These are phyloP conservation scores for Pseudogymnoascus sp. DNA, from an alignment of 2,329 filamentous ascomycete species.

Conservation along the genomic window DNA sequence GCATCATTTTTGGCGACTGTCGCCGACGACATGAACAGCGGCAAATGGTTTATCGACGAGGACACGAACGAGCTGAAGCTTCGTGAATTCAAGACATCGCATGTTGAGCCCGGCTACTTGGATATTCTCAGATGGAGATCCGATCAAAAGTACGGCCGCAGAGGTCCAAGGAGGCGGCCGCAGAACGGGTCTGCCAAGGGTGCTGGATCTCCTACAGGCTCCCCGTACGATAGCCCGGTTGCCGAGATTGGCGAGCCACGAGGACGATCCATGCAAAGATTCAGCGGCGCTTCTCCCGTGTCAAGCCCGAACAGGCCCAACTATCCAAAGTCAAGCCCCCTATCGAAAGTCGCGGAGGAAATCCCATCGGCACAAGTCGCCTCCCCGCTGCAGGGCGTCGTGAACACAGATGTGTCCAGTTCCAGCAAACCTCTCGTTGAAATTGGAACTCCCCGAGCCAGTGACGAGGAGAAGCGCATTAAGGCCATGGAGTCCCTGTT, in stretches of 20 bases:
- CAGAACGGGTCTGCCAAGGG: slow-evolving; percentile 27
- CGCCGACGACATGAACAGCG: slow-evolving; percentile 83
- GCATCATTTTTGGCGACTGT: slow-evolving; percentile 76
- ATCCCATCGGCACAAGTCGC: slow-evolving; percentile 22
- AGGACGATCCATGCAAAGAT: slow-evolving; percentile 65
- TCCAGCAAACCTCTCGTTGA: slow-evolving; percentile 30
- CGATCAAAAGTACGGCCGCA: slow-evolving; percentile 84
- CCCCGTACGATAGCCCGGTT: slow-evolving; percentile 60
- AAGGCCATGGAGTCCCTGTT: slow-evolving; percentile 27
- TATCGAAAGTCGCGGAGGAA: slow-evolving; percentile 72
- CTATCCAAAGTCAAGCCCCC: slow-evolving; percentile 62
- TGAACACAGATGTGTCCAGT: slow-evolving; percentile 22
- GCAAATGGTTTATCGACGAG: slow-evolving; percentile 89
- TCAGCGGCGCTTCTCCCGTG: slow-evolving; percentile 57
- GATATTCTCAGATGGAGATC: slow-evolving; percentile 92
- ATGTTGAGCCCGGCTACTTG: slow-evolving; percentile 87
- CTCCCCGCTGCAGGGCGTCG: slow-evolving; percentile 15
- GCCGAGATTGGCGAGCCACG: slow-evolving; percentile 56
- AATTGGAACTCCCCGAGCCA: slow-evolving; percentile 30
- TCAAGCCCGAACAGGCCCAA: slow-evolving; percentile 60
- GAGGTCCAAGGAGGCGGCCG: slow-evolving; percentile 43
- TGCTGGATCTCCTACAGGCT: slow-evolving; percentile 43
- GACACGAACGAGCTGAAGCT: slow-evolving; percentile 87
- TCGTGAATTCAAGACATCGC: slow-evolving; percentile 80
- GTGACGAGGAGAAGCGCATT: slow-evolving; percentile 24